phyloP scores from a whole-genome alignment of 106 monocot species.

The Dioscorea zingiberensis region DNA sequence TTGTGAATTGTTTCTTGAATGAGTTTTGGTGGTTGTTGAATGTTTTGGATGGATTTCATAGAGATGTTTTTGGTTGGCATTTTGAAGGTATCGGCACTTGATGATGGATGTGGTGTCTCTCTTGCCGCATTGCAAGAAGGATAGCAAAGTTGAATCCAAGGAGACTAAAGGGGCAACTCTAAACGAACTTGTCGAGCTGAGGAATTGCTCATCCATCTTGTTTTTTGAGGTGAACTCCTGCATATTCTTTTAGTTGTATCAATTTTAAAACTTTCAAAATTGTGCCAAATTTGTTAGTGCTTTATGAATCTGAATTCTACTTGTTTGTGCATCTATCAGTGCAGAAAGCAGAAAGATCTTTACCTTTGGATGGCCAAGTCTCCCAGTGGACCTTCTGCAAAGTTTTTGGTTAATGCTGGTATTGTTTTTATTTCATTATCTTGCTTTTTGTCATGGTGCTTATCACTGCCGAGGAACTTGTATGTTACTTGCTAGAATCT shows the following conservation, averaged over 20 bases:
- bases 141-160: conserved; percentile 90
- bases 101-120: conserved; percentile 85
- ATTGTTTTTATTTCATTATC: conserved; percentile 5
- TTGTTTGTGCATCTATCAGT: conserved; percentile 40
- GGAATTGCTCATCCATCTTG: conserved; percentile 78
- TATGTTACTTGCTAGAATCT: no score
- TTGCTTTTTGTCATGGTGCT: background rate
- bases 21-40: background rate
- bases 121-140: conserved; percentile 87
- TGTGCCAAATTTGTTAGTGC: background rate
- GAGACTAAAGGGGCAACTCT: conserved; percentile 76
- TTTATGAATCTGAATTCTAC: background rate
- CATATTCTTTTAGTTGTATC: background rate
- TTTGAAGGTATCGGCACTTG: conserved; percentile 77
- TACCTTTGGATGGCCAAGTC: conserved; percentile 95
- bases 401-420: conserved; percentile 94
- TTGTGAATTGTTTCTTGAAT: background rate
- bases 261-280: background rate
- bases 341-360: conserved; percentile 88
- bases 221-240: conserved; percentile 74
- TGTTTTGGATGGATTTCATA: background rate
- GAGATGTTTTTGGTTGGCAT: background rate
- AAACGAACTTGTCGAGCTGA: conserved; percentile 81
- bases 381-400: conserved; percentile 80
- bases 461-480: no score